Evolutionary conservation across 1,284 basidiomycete species (phyloP), one percentile per base, ranked within the genome.

Genomic region (Peniophora sp.): DNA sequence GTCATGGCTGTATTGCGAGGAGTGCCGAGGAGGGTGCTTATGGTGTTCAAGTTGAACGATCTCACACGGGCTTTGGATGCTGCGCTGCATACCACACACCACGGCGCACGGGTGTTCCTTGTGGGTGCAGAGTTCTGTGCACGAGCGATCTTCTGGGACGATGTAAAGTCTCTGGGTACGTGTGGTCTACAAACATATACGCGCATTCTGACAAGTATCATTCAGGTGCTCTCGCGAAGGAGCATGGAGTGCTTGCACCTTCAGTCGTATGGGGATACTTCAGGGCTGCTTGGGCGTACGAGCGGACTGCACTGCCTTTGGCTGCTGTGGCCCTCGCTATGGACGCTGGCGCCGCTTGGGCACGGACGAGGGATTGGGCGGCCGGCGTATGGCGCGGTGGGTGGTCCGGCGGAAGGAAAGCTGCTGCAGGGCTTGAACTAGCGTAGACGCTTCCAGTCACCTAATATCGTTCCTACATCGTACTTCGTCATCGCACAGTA

Each of bases 101-200:
- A 87, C 10, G 81, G 88, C 78, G 73, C 84, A 54, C 86, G 94
- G 11, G 83, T 97, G 60, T 99, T 97, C 66, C 66, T 98, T 37
- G 89, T 98, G 54, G 88, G 90, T 5, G 94, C 94, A 0, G 88
- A 92, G 59, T 97, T 92, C 67, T 98, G 96, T 65, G 79, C 85
- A 46, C 74, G 73, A 18, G 83, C 93, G 36, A 88, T 94, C 2
- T 97, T 92, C 85, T 73, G 80, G 57, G 87, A 90, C 61, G 92
- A 41, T n/a, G 37, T 41, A 5, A 32, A 32, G 27, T 32, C 27
- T 5, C 27, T 32, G 6, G 27, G 27, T 32, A 32, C 12, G 27
- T 12, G 12, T 32, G n/a, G 6, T 32, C 27, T 6, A 6, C 27
- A 32, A 5, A 32, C 12, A 6, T 12, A 32, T 12, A 32, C 5